Conservation (phyloP, 1,284 basidiomycete species). For the Puccinia coronata region DNA sequence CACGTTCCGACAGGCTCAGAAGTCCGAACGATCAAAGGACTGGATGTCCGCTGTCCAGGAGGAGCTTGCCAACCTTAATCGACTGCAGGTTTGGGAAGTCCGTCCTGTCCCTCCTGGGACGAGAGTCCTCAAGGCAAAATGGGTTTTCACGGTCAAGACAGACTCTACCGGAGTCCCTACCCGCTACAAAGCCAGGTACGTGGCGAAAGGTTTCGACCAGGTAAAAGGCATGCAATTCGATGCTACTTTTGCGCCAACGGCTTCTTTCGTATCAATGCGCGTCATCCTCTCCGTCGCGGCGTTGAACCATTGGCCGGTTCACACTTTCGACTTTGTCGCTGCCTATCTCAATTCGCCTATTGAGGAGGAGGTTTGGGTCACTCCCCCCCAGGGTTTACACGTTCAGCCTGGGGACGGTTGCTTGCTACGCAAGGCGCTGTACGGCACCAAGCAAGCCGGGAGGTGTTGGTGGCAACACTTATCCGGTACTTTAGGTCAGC, state of each 20-base stretch:
- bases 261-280: neutral
- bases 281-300: neutral
- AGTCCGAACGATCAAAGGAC: neutral
- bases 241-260: neutral
- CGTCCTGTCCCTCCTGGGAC: neutral
- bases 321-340: neutral
- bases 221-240: neutral
- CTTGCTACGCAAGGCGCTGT: no score
- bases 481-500: no score
- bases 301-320: neutral
- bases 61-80: neutral
- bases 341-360: slow-evolving; percentile 6
- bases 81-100: neutral
- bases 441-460: no score
- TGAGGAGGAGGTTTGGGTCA: neutral
- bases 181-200: neutral
- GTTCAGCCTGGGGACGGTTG: no score
- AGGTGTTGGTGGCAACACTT: no score
- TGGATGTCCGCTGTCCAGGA: neutral
- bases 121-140: neutral
- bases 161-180: neutral
- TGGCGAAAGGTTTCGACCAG: neutral
- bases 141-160: neutral
- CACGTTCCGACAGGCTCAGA: neutral
- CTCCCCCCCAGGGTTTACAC: neutral